Evolutionary conservation across 2,329 filamentous ascomycete species (phyloP).

Genomic region (Cytospora piceicola): DNA sequence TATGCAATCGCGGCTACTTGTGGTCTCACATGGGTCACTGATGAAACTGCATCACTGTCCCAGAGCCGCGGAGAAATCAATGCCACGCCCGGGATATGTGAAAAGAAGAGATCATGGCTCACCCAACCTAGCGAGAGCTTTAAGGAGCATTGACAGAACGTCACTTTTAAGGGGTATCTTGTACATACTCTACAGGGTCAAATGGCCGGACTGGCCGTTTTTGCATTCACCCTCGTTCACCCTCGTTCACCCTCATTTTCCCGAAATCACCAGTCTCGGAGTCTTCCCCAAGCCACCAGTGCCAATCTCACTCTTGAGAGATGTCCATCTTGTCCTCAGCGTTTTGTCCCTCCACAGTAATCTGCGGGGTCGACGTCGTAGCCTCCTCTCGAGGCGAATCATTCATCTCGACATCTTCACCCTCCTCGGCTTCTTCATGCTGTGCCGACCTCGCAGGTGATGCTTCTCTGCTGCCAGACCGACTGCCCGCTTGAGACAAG

Average conservation of each 20-base stretch:
- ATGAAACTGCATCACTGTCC: neutral
- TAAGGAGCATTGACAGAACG: neutral
- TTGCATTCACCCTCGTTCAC: neutral
- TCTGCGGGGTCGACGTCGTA: conserved; percentile 51
- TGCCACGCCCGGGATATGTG: neutral
- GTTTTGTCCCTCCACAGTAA: conserved; percentile 54
- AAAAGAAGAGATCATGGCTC: neutral
- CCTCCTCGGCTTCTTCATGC: conserved; percentile 38
- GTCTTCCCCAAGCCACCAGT: neutral
- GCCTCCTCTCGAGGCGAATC: conserved; percentile 60
- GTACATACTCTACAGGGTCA: conserved; percentile 10
- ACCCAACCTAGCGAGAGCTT: neutral
- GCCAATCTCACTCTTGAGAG: conserved; percentile 37
- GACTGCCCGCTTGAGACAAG: conserved; percentile 46
- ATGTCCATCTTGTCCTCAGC: conserved; percentile 70
- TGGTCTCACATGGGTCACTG: neutral
- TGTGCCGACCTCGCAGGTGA: conserved; percentile 41
- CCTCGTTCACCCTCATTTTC: neutral
- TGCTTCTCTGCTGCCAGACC: conserved; percentile 44
- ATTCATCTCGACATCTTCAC: conserved; percentile 64
- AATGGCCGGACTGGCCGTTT: neutral
- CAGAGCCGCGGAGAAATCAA: neutral
- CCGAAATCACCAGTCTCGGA: neutral
- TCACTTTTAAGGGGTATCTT: conserved; percentile 27
- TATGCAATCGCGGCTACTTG: neutral